phyloP scores from a whole-genome alignment of 257 asterid genomes.

The Penstemon newberryi region DNA sequence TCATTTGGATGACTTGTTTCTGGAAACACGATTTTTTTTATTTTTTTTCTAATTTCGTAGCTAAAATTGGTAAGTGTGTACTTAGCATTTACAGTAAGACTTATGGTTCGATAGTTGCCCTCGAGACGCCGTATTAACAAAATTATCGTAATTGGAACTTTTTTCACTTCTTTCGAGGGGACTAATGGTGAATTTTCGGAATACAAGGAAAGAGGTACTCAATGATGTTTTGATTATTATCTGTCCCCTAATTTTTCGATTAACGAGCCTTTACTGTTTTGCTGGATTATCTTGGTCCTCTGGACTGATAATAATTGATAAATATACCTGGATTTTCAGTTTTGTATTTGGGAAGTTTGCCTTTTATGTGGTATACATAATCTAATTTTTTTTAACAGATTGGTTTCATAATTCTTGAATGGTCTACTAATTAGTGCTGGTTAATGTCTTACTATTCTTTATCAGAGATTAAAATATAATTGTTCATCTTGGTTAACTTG shows the following conservation, averaged over 20 bases:
- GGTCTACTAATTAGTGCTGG: background rate
- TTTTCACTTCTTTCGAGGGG: slow-evolving; percentile 1
- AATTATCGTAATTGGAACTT: slow-evolving; percentile 9
- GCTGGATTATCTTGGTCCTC: background rate
- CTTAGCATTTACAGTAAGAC: slow-evolving; percentile 12
- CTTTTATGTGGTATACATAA: slow-evolving; percentile 13
- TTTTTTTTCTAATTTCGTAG: slow-evolving; percentile 2
- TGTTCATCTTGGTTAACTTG: slow-evolving; percentile 33
- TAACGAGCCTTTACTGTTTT: background rate
- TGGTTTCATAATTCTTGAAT: background rate
- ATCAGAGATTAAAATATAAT: slow-evolving; percentile 14
- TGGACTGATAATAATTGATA: slow-evolving; percentile 7
- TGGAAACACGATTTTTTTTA: slow-evolving; percentile 6
- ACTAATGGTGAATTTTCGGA: slow-evolving; percentile 18
- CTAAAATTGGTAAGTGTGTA: slow-evolving; percentile 6
- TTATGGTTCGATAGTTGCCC: slow-evolving; percentile 16
- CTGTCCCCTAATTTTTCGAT: slow-evolving; percentile 6
- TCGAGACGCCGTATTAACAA: slow-evolving; percentile 4
- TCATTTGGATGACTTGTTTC: slow-evolving; percentile 22
- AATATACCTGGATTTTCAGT: slow-evolving; percentile 4
- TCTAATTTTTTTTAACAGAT: slow-evolving; percentile 13
- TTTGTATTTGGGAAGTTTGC: background rate
- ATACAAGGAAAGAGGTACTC: slow-evolving; percentile 11
- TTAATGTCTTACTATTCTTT: background rate
- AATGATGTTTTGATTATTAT: background rate